phyloP scores from a whole-genome alignment of 805 yeast genomes.

The Wickerhamiella occidentalis region DNA sequence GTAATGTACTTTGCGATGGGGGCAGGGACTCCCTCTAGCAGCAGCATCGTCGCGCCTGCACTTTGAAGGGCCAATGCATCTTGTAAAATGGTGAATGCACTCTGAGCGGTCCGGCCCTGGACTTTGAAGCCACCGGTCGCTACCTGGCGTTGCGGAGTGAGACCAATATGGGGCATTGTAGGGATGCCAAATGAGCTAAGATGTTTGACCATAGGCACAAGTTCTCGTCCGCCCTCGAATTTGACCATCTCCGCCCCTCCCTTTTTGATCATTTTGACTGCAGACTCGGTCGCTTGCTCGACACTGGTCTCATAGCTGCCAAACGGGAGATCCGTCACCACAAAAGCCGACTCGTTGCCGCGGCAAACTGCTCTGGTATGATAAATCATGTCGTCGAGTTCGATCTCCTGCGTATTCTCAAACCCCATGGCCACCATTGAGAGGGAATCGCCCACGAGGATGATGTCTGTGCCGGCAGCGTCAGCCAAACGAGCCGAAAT shows the following conservation, averaged over 20 bases:
- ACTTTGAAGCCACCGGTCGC: slow-evolving; percentile 76
- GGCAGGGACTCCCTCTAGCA: slow-evolving; percentile 80
- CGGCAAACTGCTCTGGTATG: slow-evolving; percentile 67
- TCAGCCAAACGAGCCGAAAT: slow-evolving; percentile 64
- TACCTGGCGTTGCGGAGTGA: slow-evolving; percentile 79
- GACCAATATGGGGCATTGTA: slow-evolving; percentile 81
- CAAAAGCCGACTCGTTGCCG: slow-evolving; percentile 50
- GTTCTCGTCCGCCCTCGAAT: slow-evolving; percentile 66
- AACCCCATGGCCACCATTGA: slow-evolving; percentile 88
- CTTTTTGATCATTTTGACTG: slow-evolving; percentile 41
- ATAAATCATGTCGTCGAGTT: slow-evolving; percentile 63
- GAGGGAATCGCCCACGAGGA: slow-evolving; percentile 81
- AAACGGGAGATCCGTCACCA: slow-evolving; percentile 81
- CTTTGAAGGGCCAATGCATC: slow-evolving; percentile 61
- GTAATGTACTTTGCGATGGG: slow-evolving; percentile 57
- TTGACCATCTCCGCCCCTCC: slow-evolving; percentile 62
- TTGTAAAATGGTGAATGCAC: slow-evolving; percentile 45
- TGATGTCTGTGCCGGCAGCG: slow-evolving; percentile 50
- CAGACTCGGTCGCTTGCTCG: slow-evolving; percentile 48
- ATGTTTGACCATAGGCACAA: slow-evolving; percentile 40
- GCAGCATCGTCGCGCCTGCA: slow-evolving; percentile 64
- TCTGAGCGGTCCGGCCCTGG: slow-evolving; percentile 51
- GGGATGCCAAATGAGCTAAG: slow-evolving; percentile 68
- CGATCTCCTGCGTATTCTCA: slow-evolving; percentile 49
- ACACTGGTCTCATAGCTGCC: slow-evolving; percentile 65